Evolutionary conservation across 139 green algal species (phyloP).

Genomic region (Ulvella scutata): DNA sequence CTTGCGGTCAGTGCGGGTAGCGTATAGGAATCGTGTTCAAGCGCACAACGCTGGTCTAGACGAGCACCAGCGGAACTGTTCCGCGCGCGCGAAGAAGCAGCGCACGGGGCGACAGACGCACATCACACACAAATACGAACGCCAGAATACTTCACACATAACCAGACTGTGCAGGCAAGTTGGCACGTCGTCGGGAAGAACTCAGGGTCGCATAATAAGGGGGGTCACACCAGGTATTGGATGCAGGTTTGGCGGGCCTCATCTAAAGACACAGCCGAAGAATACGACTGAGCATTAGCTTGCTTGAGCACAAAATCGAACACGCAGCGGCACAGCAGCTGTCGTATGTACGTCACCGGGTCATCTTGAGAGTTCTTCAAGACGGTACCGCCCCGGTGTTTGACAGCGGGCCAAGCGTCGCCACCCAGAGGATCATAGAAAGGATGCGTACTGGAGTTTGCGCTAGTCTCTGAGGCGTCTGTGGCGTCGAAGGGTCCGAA

Average conservation of each 20-base stretch:
- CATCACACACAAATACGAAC: too few species aligned
- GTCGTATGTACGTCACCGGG: neutral
- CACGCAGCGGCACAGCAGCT: neutral
- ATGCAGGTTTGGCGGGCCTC: neutral
- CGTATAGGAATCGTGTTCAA: too few species aligned
- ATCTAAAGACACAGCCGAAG: neutral
- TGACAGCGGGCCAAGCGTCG: neutral
- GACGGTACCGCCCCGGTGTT: neutral
- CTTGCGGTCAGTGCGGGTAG: too few species aligned
- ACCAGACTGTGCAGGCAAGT: too few species aligned
- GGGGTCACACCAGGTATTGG: conserved; percentile 1
- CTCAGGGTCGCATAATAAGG: too few species aligned
- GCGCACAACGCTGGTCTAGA: too few species aligned
- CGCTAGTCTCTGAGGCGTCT: neutral
- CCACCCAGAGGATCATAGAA: neutral
- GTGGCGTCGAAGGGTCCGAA: neutral
- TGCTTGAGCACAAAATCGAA: neutral
- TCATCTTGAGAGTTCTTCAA: neutral
- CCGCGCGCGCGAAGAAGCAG: too few species aligned
- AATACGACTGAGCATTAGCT: neutral
- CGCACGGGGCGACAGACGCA: too few species aligned
- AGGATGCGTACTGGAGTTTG: neutral
- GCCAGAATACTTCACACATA: too few species aligned
- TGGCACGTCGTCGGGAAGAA: too few species aligned
- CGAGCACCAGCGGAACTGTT: too few species aligned